Conservation (phyloP, 148 eudicot species). For the Vaccinium corymbosum region DNA sequence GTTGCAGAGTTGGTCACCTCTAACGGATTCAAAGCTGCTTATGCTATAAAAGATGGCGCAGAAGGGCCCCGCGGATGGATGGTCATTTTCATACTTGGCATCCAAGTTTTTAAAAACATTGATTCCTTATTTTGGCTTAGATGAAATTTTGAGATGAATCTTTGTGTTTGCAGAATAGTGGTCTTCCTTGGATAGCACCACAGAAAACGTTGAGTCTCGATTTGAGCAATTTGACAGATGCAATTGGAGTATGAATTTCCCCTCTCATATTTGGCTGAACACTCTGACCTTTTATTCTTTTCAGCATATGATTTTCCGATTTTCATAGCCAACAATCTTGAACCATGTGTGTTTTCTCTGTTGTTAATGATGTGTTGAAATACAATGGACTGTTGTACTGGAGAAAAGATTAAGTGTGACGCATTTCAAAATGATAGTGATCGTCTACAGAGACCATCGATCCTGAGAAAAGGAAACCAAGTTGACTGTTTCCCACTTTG, state of each 20-base stretch:
- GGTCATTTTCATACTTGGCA: constrained; percentile 34
- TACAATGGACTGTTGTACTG: neutral
- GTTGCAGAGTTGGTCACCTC: constrained; percentile 87
- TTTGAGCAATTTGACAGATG: constrained; percentile 55
- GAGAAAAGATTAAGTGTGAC: neutral
- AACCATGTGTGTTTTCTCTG: neutral
- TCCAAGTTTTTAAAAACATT: neutral
- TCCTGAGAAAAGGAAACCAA: neutral
- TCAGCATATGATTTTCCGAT: neutral
- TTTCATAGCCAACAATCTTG: neutral
- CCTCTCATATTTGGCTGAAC: constrained; percentile 3
- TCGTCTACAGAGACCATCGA: neutral
- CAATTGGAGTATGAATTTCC: constrained; percentile 45
- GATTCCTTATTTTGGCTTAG: neutral
- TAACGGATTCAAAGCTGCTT: constrained; percentile 92
- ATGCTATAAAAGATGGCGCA: constrained; percentile 95
- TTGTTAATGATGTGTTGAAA: neutral
- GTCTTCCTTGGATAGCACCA: constrained; percentile 86
- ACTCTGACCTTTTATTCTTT: neutral
- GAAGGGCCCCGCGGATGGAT: constrained; percentile 95
- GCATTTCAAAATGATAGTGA: too few species aligned
- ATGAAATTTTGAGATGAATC: constrained; percentile 17
- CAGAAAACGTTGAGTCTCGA: constrained; percentile 67
- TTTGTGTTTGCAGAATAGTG: constrained; percentile 73
- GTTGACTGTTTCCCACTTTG: neutral